Base-by-base conservation (phyloP, 495 filamentous ascomycete species). In the Chaetomium tenue region DNA sequence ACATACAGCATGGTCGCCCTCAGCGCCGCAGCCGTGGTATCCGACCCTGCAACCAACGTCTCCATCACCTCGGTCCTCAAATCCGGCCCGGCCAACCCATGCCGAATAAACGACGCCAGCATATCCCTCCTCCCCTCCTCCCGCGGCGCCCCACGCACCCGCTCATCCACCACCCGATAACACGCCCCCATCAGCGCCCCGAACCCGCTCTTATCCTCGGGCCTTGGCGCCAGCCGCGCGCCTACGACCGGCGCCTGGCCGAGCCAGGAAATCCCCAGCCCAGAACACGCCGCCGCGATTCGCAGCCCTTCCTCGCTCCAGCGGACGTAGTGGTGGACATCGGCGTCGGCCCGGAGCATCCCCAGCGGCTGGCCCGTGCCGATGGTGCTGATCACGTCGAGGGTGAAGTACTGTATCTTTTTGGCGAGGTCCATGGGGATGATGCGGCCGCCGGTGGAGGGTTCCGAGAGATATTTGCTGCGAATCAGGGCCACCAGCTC, bases 21-120 rank as follows among this genome's bases (percentile, higher is more conserved):
- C 66, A 89, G 79, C 23, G 85, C 78, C 3, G 84, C 86, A 0
- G 85, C 85, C 0, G 85, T 86, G 7, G 87, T 87, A 63, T 89
- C 87, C 18, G 81, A 79, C 11, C 86, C 87, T 0, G 70, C 76
- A 13, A 71, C 68, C 64, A 79, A 61, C 63, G 74, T 69, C 40
- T 77, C 76, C 74, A 80, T 20, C 63, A 72, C 42, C 72, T 77
- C 64, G 5, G 70, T 71, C 63, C 76, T 70, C 6, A 76, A 65
- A 60, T 83, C 74, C 25, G 72, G 70, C 52, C 74, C 72, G 7
- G 61, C 70, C 16, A 84, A 65, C 25, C 78, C 79, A 52, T 81
- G 73, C 28, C 61, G 16, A 15, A 80, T 58, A 64, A 81, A 84
- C 7, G 77, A 77, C 12, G 76, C 72, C 11, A 81, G 62, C 78